Evolutionary conservation across 2,329 filamentous ascomycete genomes (phyloP), one percentile per base, ranked within the genome.

Genomic region (Talaromyces albobiverticillius): DNA sequence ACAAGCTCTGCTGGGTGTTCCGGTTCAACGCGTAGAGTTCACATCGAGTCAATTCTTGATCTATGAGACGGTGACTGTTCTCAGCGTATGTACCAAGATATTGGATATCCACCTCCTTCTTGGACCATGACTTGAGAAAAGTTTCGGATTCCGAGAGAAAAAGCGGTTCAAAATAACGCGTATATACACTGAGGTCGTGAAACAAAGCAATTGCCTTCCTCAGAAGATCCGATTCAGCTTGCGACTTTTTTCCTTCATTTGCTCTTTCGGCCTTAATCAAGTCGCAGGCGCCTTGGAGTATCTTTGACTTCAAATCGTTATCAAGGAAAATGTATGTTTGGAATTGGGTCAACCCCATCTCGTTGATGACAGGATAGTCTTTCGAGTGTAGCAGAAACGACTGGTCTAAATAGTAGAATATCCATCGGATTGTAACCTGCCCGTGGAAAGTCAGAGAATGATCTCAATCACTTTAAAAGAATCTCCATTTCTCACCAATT

Each of bases 341-440:
- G 68, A 97, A 99, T 56, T 90, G 81, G 13, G 79, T 73, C 53
- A 94, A 84, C 4, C 87, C 84, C 76, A 95, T 85, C 65, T 95
- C 90, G 64, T 92, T 88, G 54, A 99, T 84, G 31, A 88, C 88
- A 9, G 81, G 79, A 32, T 81, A 74, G 20, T 87, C 83, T 61
- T 86, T 85, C 43, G 86, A 85, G 54, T 87, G 86, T 2, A 96
- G 77, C 7, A 99, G 79, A 66, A 91, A 96, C 2, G 91, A 89
- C 59, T 94, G 86, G 68, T 99, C 93, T 60, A 99, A 81, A 66
- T 92, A 99, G 74, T 91, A 95, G 73, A 96, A 97, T 36, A 95
- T 88, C 59, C 89, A 93, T 46, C 91, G 84, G 50, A 99, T 83
- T 13, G 86, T 85, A 60, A 85, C 82, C 85, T 91, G 61, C 47